Base-by-base conservation (phyloP, 345 rosid genomes). In the Hibiscus trionum region DNA sequence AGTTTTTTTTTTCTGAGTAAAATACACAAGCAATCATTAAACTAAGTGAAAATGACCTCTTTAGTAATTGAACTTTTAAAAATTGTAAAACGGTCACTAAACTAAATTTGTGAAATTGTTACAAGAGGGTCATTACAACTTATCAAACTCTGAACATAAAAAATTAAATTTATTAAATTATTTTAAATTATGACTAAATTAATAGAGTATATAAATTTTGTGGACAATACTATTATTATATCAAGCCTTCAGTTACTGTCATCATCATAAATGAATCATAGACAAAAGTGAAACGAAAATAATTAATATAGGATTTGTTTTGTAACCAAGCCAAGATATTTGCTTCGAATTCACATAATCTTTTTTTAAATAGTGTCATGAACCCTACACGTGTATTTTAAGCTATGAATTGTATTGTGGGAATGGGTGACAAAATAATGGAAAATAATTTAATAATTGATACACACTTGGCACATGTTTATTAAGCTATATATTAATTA, bases 341-440 rank as follows among this genome's bases (percentile, higher is more conserved):
- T 93, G 95, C 98, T 93, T 93, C 88, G 84, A 89, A 79, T 86
- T 89, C 88, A 93, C 93, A 88, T 89, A 78, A 93, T 82, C 84
- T 78, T 39, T 72, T 65, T 42, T 27, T 55, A 6, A 37, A 37
- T 31, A 7, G 35, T 37, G 7, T 59, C 77, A 52, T 60, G 76
- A 80, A 80, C 76, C 81, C 82, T 81, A 88, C 93, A 86, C 90
- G 93, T 90, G 88, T 82, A 68, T 52, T 82, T 82, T 79, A 88
- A 90, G 92, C 84, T 71, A 84, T 57, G 81, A 7, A 68, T 12
- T 42, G 3, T 8, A 42, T 42, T 1, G 9, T 29, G 71, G 37
- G 42, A 15, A 26, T 12, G 37, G 39, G 59, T 24, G 59, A 68
- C 44, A 72, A 73, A 72, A 78, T 69, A 70, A 72, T 60, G 52